These are phyloP conservation scores for Phytophthora parvispora DNA, from an alignment of 352 stramenopile genomes.

Conservation along the genomic window DNA sequence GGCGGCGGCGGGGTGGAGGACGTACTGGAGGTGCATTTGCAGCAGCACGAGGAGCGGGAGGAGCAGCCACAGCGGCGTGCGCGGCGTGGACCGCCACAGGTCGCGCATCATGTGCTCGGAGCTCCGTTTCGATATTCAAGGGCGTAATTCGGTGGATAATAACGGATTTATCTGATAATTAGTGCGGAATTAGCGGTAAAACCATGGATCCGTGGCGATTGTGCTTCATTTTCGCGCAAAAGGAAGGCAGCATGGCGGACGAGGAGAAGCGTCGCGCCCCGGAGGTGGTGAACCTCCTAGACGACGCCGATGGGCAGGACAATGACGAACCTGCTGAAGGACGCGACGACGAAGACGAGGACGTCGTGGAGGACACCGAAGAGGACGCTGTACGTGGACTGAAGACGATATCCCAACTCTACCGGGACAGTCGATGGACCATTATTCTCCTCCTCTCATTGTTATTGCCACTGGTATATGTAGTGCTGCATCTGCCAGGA, in stretches of 20 bases:
- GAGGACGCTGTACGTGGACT: conserved; percentile 40
- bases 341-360: conserved; percentile 25
- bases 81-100: neutral
- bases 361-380: conserved; percentile 42
- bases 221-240: neutral
- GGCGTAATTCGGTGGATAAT: neutral
- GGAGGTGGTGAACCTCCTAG: conserved; percentile 10
- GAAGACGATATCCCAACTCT: neutral
- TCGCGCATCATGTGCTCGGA: conserved; percentile 9
- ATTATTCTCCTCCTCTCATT: neutral
- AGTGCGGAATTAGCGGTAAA: neutral
- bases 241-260: conserved; percentile 22
- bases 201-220: neutral
- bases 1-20: neutral
- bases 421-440: neutral
- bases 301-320: conserved; percentile 1
- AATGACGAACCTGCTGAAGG: conserved; percentile 10
- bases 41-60: neutral
- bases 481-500: conserved; percentile 91
- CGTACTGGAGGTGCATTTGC: neutral
- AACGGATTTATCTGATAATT: neutral
- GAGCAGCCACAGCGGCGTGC: neutral
- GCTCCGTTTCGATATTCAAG: neutral
- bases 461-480: too few species aligned
- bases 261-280: conserved; percentile 19